These are phyloP conservation scores for Pyricularia grisea DNA, from an alignment of 2,329 filamentous ascomycete genomes.

Conservation along the genomic window DNA sequence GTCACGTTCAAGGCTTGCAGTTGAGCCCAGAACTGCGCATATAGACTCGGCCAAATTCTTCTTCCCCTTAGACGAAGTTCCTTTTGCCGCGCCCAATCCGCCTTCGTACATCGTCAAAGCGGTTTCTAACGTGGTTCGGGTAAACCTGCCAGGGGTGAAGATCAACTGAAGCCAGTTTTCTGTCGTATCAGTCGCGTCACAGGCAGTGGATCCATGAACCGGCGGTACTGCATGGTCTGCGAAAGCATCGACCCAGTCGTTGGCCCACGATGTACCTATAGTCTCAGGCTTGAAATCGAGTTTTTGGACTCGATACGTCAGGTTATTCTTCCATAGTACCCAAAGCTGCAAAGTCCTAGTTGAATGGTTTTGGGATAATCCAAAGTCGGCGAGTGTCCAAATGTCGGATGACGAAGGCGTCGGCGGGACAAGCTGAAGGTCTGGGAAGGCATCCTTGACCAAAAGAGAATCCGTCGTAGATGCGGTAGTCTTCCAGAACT, in stretches of 20 bases:
- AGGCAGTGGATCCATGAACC: conserved; percentile 48
- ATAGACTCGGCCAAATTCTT: conserved; percentile 66
- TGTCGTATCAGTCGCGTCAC: conserved; percentile 59
- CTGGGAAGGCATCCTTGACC: conserved; percentile 63
- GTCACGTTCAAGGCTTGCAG: conserved; percentile 53
- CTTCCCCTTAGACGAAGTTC: conserved; percentile 28
- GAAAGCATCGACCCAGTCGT: conserved; percentile 61
- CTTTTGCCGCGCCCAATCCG: conserved; percentile 36
- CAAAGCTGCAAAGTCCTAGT: conserved; percentile 42
- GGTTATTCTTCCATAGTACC: conserved; percentile 80
- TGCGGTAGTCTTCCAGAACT: conserved; percentile 74
- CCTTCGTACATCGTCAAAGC: conserved; percentile 75
- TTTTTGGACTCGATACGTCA: conserved; percentile 64
- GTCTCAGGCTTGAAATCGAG: conserved; percentile 64
- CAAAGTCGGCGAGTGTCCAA: conserved; percentile 74
- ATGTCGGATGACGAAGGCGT: conserved; percentile 63
- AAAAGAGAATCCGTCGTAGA: conserved; percentile 54
- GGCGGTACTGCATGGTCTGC: conserved; percentile 47
- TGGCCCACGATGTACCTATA: conserved; percentile 50
- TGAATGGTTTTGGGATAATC: conserved; percentile 42
- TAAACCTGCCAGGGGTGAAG: conserved; percentile 75
- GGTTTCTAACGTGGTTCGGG: conserved; percentile 69
- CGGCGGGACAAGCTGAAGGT: conserved; percentile 53
- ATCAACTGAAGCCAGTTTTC: conserved; percentile 84
- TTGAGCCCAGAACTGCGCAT: conserved; percentile 60